Evolutionary conservation across 495 filamentous ascomycete species (phyloP).

Genomic region (Penicillium taxi): DNA sequence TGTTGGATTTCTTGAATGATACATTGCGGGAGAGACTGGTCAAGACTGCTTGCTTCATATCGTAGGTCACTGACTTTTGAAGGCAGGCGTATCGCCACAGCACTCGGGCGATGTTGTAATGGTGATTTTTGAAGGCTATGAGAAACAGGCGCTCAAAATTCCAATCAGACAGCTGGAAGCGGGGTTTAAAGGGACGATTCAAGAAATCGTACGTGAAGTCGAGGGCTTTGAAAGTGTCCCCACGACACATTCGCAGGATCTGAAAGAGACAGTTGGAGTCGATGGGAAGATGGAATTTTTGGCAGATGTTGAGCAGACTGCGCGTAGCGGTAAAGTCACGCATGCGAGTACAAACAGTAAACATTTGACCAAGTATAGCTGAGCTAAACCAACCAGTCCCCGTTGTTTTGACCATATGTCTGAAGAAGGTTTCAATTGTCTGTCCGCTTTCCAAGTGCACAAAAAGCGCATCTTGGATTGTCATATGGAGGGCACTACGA

Average conservation of each 20-base stretch:
- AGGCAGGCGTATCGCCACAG: conserved; percentile 45
- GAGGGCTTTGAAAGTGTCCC: conserved; percentile 17
- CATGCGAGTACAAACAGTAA: conserved; percentile 20
- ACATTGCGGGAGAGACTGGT: conserved; percentile 22
- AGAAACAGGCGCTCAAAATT: conserved; percentile 37
- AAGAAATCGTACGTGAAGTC: conserved; percentile 15
- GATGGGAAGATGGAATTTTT: conserved; percentile 15
- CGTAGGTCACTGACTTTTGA: conserved; percentile 21
- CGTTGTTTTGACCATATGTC: conserved; percentile 20
- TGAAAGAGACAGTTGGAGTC: conserved; percentile 13
- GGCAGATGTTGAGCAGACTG: conserved; percentile 23
- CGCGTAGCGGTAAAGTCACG: conserved; percentile 19
- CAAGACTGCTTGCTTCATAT: conserved; percentile 28
- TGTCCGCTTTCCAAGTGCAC: conserved; percentile 29
- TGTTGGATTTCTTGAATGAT: not conserved
- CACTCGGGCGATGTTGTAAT: conserved; percentile 39
- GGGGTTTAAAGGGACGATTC: conserved; percentile 7
- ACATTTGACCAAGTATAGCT: conserved; percentile 29
- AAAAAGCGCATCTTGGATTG: conserved; percentile 25
- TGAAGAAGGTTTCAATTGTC: conserved; percentile 28
- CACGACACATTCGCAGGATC: conserved; percentile 17
- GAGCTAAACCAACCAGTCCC: conserved; percentile 29
- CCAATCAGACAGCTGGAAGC: conserved; percentile 8
- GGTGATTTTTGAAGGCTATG: conserved; percentile 27
- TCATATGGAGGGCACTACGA: conserved; percentile 23